phyloP scores from a whole-genome alignment of 2,329 filamentous ascomycete genomes.

The Calycina herbarum region DNA sequence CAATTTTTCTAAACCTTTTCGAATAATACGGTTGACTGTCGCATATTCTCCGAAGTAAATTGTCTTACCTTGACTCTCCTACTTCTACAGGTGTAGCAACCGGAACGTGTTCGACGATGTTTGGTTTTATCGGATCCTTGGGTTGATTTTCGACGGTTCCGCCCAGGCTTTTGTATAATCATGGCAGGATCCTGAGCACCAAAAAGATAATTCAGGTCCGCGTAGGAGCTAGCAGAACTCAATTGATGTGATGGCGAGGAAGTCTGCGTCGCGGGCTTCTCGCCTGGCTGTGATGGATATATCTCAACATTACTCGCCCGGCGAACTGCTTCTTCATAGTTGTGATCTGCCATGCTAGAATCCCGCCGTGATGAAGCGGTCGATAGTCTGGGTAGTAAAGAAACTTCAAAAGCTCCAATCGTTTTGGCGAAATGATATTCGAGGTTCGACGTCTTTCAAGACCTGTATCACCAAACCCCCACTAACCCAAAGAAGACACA shows the following conservation, averaged over 20 bases:
- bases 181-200: constrained; percentile 33
- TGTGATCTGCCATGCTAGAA: constrained; percentile 24
- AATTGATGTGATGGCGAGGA: constrained; percentile 20
- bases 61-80: constrained; percentile 75
- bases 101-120: constrained; percentile 88
- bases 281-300: constrained; percentile 15
- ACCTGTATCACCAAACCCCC: constrained; percentile 6
- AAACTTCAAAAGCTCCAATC: background rate
- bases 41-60: background rate
- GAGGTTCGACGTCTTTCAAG: constrained; percentile 7
- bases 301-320: constrained; percentile 11
- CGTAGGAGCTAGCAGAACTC: constrained; percentile 34
- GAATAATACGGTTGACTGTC: background rate
- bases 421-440: background rate
- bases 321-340: constrained; percentile 15
- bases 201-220: constrained; percentile 36
- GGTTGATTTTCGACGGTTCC: constrained; percentile 34
- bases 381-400: background rate
- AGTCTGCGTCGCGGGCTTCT: constrained; percentile 9
- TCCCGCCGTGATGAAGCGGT: background rate
- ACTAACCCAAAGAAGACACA: constrained; percentile 4
- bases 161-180: constrained; percentile 31
- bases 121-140: constrained; percentile 59
- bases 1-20: background rate
- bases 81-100: constrained; percentile 88